Percentiles rank a stretch among this genome's conserved stretches.
Conservation (phyloP, 108 stramenopile species). For the Ochromonas danica region DNA sequence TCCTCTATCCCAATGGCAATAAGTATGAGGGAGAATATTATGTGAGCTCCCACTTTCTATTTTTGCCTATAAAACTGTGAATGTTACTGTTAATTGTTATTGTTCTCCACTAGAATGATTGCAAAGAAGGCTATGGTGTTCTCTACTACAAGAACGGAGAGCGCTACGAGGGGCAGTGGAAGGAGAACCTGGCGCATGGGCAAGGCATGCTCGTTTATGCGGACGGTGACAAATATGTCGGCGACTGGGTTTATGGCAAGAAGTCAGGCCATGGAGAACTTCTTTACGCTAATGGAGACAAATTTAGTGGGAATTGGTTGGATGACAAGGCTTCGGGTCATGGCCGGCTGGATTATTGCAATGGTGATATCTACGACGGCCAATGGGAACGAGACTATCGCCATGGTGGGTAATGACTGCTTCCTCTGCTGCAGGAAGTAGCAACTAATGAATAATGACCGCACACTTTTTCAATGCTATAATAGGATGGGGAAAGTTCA, state of each 20-base stretch:
- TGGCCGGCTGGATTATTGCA: not conserved
- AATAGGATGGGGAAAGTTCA: constrained; percentile 6
- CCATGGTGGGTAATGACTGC: not conserved
- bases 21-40: constrained; percentile 8
- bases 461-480: not conserved
- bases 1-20: constrained; percentile 50
- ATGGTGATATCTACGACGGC: constrained; percentile 33
- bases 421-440: not conserved
- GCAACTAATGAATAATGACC: not conserved
- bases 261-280: constrained; percentile 47
- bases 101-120: not conserved
- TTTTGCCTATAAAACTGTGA: too few species aligned
- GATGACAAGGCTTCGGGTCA: constrained; percentile 33
- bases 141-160: constrained; percentile 11
- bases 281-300: constrained; percentile 43
- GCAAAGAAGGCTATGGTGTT: constrained; percentile 33
- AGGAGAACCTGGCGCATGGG: constrained; percentile 33
- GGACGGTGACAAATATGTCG: constrained; percentile 48
- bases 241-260: constrained; percentile 40
- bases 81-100: not conserved
- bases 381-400: constrained; percentile 28
- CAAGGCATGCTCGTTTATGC: constrained; percentile 46
- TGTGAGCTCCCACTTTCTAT: not conserved
- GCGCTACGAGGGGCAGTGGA: constrained; percentile 51
- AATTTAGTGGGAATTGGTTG: constrained; percentile 28